Conservation (phyloP, 169 alveolate species). For the Plasmodium chabaudi region DNA sequence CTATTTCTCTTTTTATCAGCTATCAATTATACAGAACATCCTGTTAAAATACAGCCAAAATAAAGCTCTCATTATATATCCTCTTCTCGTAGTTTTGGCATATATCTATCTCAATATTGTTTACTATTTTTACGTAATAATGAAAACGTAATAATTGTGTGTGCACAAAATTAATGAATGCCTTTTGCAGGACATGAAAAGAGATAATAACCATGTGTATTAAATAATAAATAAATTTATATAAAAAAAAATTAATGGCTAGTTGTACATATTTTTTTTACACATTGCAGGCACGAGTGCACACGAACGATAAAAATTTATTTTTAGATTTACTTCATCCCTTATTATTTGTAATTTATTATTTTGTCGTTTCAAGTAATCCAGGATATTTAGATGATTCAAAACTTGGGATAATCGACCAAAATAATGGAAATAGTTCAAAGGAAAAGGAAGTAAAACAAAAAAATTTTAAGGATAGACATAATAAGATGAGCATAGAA, state of each 20-base stretch:
- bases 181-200: no score
- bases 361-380: slow-evolving; percentile 47
- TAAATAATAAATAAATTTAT: not conserved
- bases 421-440: not conserved
- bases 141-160: not conserved
- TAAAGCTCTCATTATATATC: slow-evolving; percentile 35
- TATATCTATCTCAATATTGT: slow-evolving; percentile 15
- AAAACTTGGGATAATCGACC: not conserved
- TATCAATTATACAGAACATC: slow-evolving; percentile 15
- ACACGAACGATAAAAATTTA: not conserved
- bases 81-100: slow-evolving; percentile 12
- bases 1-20: slow-evolving; percentile 7
- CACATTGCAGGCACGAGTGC: slow-evolving; percentile 8
- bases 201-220: not conserved
- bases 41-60: slow-evolving; percentile 2
- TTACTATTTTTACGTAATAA: slow-evolving; percentile 47
- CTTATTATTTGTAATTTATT: slow-evolving; percentile 24
- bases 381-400: slow-evolving; percentile 45
- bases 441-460: not conserved
- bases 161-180: no score
- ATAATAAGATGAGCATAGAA: not conserved
- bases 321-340: slow-evolving; percentile 38
- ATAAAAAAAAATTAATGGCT: not conserved
- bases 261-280: slow-evolving; percentile 23
- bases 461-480: not conserved